Base-by-base conservation (phyloP, 1,284 basidiomycete species). In the Phaffia rhodozyma region DNA sequence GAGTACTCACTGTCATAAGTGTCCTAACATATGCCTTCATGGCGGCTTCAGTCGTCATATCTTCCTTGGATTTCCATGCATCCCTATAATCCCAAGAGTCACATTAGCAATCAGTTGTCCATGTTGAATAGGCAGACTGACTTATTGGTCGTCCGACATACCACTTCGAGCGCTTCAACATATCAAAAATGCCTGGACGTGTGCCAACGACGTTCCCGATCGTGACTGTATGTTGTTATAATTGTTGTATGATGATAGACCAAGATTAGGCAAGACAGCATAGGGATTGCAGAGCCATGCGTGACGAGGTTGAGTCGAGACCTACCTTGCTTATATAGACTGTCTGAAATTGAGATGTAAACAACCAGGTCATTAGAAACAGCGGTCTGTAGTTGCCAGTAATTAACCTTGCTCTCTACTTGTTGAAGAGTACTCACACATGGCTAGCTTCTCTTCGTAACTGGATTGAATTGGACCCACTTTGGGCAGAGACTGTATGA, bases 141-240 rank as follows among this genome's bases (percentile, higher is more conserved):
- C 38, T 5, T 16, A 16, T 43, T 43, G 7, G 16, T 16, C 38
- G 16, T 43, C 5, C 38, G 16, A 67, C 79, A 59, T 68, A 89
- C 90, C 91, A 93, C 76, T 94, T 94, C 27, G 90, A 90, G 67
- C 91, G 79, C 55, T 87, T 88, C 21, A 94, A 78, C 84, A 92
- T 87, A 72, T 94, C 91, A 79, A 86, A 89, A 49, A 94, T 84
- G 20, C 86, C 86, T n/a, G 91, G 91, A 51, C 91, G 81, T 38
- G 85, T 78, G 20, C 84, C 79, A 63, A 81, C 81, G 52, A 93
- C 88, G 75, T 94, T 90, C 30, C 91, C 91, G 54, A 87, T 84
- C 27, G 91, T 94, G 16, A 91, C 91, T 92, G 63, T 32, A 13
- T 0, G 2, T 16, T 34, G 51, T 18, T 20, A n/a, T 16, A 23